Evolutionary conservation across 306 rosid genomes (phyloP).

Genomic region (Casuarina glauca): DNA sequence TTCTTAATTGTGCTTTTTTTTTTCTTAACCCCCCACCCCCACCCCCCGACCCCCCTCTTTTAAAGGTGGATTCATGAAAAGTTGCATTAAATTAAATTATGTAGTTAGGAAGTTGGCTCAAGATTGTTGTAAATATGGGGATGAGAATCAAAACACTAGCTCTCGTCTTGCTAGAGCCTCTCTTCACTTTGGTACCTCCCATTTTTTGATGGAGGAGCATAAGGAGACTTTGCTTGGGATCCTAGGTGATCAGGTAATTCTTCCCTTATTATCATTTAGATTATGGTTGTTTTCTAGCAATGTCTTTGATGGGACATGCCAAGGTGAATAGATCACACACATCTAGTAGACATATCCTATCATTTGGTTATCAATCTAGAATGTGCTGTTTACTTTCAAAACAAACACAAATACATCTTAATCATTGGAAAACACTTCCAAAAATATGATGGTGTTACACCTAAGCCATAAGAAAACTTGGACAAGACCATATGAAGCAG

Average conservation of each 20-base stretch:
- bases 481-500: background rate
- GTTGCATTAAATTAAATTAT: constrained; percentile 15
- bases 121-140: constrained; percentile 76
- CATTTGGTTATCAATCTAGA: background rate
- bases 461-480: background rate
- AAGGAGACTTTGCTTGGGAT: constrained; percentile 60
- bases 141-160: constrained; percentile 46
- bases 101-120: constrained; percentile 76
- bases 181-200: constrained; percentile 58
- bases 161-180: constrained; percentile 61
- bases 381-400: background rate
- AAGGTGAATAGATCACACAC: too few species aligned
- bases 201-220: constrained; percentile 60
- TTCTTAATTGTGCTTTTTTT: constrained; percentile 25
- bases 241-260: constrained; percentile 73
- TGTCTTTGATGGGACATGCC: background rate
- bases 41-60: background rate
- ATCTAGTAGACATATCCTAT: background rate
- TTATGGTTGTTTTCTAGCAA: background rate
- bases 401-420: background rate
- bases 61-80: constrained; percentile 30
- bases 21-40: too few species aligned
- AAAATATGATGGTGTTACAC: background rate
- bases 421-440: background rate
- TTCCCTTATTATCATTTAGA: constrained; percentile 2